Conservation (phyloP, 2,329 filamentous ascomycete species). For the Ophioceras dolichostomum region DNA sequence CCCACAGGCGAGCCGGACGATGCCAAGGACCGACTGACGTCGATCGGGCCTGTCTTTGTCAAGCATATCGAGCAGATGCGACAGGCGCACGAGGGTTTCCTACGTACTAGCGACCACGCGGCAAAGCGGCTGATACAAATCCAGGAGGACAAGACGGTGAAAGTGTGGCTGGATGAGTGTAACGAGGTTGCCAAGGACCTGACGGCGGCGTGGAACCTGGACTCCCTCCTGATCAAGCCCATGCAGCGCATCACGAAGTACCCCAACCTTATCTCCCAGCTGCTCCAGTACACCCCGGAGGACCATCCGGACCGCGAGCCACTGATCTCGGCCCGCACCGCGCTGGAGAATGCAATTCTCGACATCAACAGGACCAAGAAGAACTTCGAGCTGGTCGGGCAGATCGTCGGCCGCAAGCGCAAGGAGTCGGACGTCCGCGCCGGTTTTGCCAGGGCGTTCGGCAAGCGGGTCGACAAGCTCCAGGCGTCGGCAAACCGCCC, state of each 20-base stretch:
- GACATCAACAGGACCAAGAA: slow-evolving; percentile 95
- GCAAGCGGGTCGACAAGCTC: slow-evolving; percentile 76
- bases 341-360: slow-evolving; percentile 54
- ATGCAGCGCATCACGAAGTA: slow-evolving; percentile 94
- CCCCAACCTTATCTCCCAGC: slow-evolving; percentile 68
- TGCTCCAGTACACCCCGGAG: slow-evolving; percentile 66
- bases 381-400: slow-evolving; percentile 82
- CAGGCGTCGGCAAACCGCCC: slow-evolving; percentile 48
- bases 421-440: slow-evolving; percentile 80
- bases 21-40: slow-evolving; percentile 37
- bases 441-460: slow-evolving; percentile 81
- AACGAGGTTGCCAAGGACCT: slow-evolving; percentile 85
- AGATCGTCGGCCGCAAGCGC: slow-evolving; percentile 73
- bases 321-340: slow-evolving; percentile 40
- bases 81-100: slow-evolving; percentile 45
- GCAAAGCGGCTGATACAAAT: slow-evolving; percentile 50
- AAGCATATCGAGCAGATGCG: slow-evolving; percentile 49
- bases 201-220: slow-evolving; percentile 87
- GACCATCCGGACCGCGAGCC: slow-evolving; percentile 72
- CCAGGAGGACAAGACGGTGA: slow-evolving; percentile 50
- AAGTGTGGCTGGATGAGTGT: slow-evolving; percentile 87
- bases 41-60: slow-evolving; percentile 40
- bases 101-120: slow-evolving; percentile 51
- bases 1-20: slow-evolving; percentile 32
- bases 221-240: slow-evolving; percentile 93